Evolutionary conservation across 73 alveolate species (phyloP).

Genomic region (Symbiodinium natans): DNA sequence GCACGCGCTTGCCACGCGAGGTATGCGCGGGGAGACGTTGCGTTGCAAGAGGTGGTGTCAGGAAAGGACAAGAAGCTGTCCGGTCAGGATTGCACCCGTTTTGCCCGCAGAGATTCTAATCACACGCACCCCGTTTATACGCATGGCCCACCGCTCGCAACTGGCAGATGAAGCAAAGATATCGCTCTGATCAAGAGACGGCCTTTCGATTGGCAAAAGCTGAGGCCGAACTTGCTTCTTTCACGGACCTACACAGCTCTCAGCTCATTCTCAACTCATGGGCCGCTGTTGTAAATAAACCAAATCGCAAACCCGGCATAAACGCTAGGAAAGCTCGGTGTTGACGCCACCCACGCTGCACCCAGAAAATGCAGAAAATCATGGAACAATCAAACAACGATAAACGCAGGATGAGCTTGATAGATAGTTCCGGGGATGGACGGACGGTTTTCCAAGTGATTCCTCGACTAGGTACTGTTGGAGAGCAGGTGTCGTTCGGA

Average conservation of each 20-base stretch:
- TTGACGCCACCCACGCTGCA: too few species aligned
- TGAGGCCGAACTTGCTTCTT: not conserved
- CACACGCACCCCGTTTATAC: too few species aligned
- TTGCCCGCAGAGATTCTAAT: too few species aligned
- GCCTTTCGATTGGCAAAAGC: conserved; percentile 55
- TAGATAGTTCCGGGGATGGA: too few species aligned
- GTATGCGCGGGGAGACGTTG: not conserved
- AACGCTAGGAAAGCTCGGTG: too few species aligned
- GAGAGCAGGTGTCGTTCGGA: not conserved
- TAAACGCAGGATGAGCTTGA: not conserved
- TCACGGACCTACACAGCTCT: not conserved
- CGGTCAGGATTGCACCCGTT: not conserved
- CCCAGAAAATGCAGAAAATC: too few species aligned
- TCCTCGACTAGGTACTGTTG: not conserved
- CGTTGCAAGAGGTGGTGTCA: not conserved
- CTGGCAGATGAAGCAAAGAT: conserved; percentile 10
- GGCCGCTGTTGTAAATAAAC: not conserved
- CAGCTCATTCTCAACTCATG: not conserved
- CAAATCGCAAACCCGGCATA: not conserved
- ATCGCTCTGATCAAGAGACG: conserved; percentile 39
- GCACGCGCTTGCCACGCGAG: too few species aligned
- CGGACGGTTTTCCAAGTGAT: not conserved
- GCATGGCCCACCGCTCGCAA: too few species aligned
- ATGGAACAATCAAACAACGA: not conserved
- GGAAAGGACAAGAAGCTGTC: not conserved